A percentile compares a stretch with the other conserved stretches of the same genome.
Conservation (phyloP, 495 filamentous ascomycete species). For the Hypoxylon subgilvum region DNA sequence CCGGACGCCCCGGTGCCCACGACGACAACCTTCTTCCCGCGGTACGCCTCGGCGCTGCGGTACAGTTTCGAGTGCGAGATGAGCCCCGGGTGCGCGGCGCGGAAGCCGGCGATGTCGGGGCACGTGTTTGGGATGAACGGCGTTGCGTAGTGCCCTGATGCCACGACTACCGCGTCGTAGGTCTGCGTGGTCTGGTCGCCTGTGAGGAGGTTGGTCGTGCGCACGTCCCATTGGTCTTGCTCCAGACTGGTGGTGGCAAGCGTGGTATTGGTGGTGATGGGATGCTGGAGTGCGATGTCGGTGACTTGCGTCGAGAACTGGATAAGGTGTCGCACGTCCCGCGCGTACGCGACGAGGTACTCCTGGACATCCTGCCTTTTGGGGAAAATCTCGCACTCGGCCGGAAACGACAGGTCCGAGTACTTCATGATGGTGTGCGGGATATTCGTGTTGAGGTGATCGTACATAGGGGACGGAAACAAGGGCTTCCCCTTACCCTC, state of each 20-base stretch:
- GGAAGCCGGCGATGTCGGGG: conserved; percentile 51
- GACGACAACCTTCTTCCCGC: conserved; percentile 63
- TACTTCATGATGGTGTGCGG: conserved; percentile 81
- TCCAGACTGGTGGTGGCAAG: background rate
- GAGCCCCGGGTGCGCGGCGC: conserved; percentile 62
- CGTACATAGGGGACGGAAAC: conserved; percentile 78
- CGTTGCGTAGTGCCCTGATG: conserved; percentile 79
- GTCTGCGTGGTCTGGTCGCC: conserved; percentile 47
- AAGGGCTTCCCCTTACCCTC: conserved; percentile 45
- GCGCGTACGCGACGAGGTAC: conserved; percentile 77
- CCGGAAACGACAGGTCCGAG: conserved; percentile 70
- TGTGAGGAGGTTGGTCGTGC: conserved; percentile 48
- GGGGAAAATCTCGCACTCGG: conserved; percentile 72
- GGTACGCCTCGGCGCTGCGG: conserved; percentile 64
- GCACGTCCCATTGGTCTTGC: conserved; percentile 55
- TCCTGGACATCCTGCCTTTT: conserved; percentile 66
- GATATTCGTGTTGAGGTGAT: conserved; percentile 83
- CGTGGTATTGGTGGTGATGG: background rate
- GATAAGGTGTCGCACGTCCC: conserved; percentile 60
- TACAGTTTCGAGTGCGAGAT: conserved; percentile 87
- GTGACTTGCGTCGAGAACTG: conserved; percentile 51
- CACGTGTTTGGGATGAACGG: conserved; percentile 68
- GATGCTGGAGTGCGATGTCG: conserved; percentile 39
- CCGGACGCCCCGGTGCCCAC: conserved; percentile 82
- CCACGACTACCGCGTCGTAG: conserved; percentile 86